Evolutionary conservation across 2,329 filamentous ascomycete genomes (phyloP).

Genomic region (Beauveria australis): DNA sequence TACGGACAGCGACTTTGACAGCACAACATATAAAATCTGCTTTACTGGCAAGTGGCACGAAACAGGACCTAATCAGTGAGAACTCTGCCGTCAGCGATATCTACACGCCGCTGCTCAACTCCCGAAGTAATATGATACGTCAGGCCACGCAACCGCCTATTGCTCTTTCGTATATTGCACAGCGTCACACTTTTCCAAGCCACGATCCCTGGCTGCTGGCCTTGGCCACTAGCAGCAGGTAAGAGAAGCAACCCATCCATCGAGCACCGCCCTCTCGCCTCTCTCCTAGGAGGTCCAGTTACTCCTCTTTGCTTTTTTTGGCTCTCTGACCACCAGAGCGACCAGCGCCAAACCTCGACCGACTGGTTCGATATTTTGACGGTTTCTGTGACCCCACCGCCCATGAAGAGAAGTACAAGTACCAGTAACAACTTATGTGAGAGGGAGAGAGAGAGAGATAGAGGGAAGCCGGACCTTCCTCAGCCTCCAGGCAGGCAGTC

Average conservation of each 20-base stretch:
- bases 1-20: too few relatives aligned
- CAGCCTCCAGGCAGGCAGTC: too few relatives aligned
- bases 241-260: too few relatives aligned
- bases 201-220: slow-evolving; percentile 20
- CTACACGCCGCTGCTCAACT: too few relatives aligned
- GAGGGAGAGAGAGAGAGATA: not conserved
- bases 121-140: not conserved
- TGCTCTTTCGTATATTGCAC: slow-evolving; percentile 39
- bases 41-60: too few relatives aligned
- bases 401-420: not conserved
- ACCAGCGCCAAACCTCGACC: not conserved
- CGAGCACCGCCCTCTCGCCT: not conserved
- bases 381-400: slow-evolving; percentile 20
- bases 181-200: slow-evolving; percentile 29
- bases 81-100: too few relatives aligned
- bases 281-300: not conserved
- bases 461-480: too few relatives aligned
- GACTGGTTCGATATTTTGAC: too few relatives aligned
- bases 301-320: not conserved
- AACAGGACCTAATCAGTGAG: too few relatives aligned
- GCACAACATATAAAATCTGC: too few relatives aligned
- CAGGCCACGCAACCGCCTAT: slow-evolving; percentile 7
- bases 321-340: too few relatives aligned
- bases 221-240: slow-evolving; percentile 7
- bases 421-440: too few relatives aligned